These are phyloP conservation scores for Dactylonectria macrodidyma DNA, from an alignment of 2,329 filamentous ascomycete species.

Conservation along the genomic window DNA sequence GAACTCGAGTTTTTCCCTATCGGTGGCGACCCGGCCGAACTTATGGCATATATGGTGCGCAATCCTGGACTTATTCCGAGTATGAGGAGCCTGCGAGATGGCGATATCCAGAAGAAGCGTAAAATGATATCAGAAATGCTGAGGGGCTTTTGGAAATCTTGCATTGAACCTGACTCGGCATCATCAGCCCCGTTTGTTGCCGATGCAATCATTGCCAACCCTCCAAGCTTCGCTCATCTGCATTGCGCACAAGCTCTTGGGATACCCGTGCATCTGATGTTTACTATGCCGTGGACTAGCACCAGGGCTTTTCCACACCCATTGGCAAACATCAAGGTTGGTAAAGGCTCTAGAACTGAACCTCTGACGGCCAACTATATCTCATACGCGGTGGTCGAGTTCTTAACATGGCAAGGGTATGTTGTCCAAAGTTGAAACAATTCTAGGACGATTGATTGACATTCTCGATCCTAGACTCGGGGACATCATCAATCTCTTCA, in stretches of 20 bases:
- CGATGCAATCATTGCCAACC: slow-evolving; percentile 23
- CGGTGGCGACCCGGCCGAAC: slow-evolving; percentile 30
- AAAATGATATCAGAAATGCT: slow-evolving; percentile 22
- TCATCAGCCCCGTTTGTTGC: slow-evolving; percentile 6
- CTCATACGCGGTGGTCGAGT: slow-evolving; percentile 9
- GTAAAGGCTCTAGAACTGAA: background rate
- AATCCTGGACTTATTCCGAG: slow-evolving; percentile 9
- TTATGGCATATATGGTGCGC: slow-evolving; percentile 24
- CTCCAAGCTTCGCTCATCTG: slow-evolving; percentile 26
- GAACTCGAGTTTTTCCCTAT: slow-evolving; percentile 31
- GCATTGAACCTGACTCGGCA: background rate
- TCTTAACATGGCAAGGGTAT: slow-evolving; percentile 17
- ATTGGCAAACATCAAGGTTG: slow-evolving; percentile 1
- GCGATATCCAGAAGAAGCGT: slow-evolving; percentile 19
- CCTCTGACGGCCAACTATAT: slow-evolving; percentile 4
- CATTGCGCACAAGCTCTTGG: slow-evolving; percentile 28
- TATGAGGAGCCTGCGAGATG: slow-evolving; percentile 13
- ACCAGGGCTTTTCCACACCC: slow-evolving; percentile 14
- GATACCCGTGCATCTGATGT: slow-evolving; percentile 31
- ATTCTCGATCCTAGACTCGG: slow-evolving; percentile 57
- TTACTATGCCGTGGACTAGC: slow-evolving; percentile 23
- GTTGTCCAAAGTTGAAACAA: background rate
- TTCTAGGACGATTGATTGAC: background rate
- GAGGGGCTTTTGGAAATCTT: slow-evolving; percentile 14
- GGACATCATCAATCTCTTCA: slow-evolving; percentile 88